Percentiles rank a stretch among this genome's conserved stretches.
These are phyloP conservation scores for Sedum album DNA, from an alignment of 164 flowering plant genomes.

Conservation along the genomic window DNA sequence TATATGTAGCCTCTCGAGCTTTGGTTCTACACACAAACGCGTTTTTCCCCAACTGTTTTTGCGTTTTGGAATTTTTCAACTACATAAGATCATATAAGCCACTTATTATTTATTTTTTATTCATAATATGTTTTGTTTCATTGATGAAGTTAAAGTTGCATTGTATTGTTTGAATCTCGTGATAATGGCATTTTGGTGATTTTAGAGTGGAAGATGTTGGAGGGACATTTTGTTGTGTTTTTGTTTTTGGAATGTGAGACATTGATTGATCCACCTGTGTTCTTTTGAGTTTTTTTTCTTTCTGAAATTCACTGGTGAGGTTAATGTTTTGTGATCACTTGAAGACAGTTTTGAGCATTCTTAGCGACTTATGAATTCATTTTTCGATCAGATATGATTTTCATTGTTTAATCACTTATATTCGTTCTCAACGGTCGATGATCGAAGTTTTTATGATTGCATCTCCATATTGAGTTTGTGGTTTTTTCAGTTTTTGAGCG, in stretches of 20 bases:
- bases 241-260: not conserved
- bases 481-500: no score
- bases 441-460: no score
- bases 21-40: constrained; percentile 1
- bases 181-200: constrained; percentile 2
- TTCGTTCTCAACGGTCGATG: no score
- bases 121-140: not conserved
- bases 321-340: no score
- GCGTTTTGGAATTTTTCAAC: not conserved
- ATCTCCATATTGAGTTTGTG: no score
- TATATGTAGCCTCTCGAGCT: not conserved
- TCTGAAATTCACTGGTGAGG: not conserved
- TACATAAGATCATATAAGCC: not conserved
- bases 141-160: constrained; percentile 7
- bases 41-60: constrained; percentile 5
- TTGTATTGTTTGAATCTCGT: constrained; percentile 5
- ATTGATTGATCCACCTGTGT: not conserved
- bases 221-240: not conserved
- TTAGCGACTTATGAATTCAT: no score
- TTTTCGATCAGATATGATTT: no score
- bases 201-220: not conserved
- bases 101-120: not conserved
- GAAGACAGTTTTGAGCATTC: no score
- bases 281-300: not conserved
- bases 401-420: no score